Base-by-base conservation (phyloP, 169 alveolate species). In the Neospora caninum region DNA sequence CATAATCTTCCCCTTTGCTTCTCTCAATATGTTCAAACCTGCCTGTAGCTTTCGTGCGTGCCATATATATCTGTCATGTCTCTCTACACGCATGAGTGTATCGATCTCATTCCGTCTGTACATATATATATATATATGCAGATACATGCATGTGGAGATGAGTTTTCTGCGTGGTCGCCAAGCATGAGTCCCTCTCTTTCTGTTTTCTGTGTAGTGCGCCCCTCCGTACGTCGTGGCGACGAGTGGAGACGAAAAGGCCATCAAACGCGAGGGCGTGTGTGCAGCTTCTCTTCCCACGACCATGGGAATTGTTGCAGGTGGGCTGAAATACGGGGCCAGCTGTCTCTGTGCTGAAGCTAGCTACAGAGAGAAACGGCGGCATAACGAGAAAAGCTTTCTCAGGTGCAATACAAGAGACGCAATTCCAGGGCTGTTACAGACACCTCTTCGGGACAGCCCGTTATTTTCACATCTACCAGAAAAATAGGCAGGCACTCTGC, bases 241-340 rank as follows among this genome's bases (percentile, higher is more conserved):
- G 34, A 97, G 97, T n/a, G 99, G 98, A 45, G 98, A 98, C 88
- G 99, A 98, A 95, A 95, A 97, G 54, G 93, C 97, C 45, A 98
- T 98, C 69, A 97, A 98, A 92, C 97, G 99, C 93, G 99, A 98
- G 91, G 99, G 99, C 88, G 99, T 98, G 22, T 99, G 99, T 94
- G 99, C 99, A 41, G 99, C 99, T 42, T 96, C 98, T 64, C 94
- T 99, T 36, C 99, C 99, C 0, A 99, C 99, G 22, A 99, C 99
- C 29, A 98, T 98, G 99, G 99, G 99, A 31, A 98, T 99, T 78
- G 98, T 98, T 41, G 99, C 99, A 18, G 99, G 94, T 92, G 58
- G 13, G 58, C 13, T 49, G 58, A 49, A 49, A 18, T 18, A 18
- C 18, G 64, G 64, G 64, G 64, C 7, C 64, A 18, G 27, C 73